These are phyloP conservation scores for Beauveria bassiana DNA, from an alignment of 2,329 filamentous ascomycete species.

Conservation along the genomic window DNA sequence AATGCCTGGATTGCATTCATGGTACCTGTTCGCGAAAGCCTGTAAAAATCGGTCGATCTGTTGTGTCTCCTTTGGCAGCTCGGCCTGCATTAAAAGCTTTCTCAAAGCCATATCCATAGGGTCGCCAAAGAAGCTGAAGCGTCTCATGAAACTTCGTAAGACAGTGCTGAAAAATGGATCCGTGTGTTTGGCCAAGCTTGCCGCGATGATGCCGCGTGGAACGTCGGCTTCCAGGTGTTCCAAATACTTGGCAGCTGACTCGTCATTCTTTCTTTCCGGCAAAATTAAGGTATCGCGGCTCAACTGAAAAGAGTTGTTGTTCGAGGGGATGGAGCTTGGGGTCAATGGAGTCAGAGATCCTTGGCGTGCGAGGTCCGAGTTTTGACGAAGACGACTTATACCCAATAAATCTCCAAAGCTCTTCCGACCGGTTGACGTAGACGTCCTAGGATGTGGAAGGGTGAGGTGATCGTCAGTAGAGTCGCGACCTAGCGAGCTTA, in stretches of 20 bases:
- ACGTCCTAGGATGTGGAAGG: slow-evolving; percentile 64
- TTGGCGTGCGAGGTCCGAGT: slow-evolving; percentile 65
- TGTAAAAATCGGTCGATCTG: slow-evolving; percentile 94
- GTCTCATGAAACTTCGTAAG: slow-evolving; percentile 88
- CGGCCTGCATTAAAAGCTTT: slow-evolving; percentile 92
- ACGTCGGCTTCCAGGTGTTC: slow-evolving; percentile 73
- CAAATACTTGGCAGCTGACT: slow-evolving; percentile 85
- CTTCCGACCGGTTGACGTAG: slow-evolving; percentile 82
- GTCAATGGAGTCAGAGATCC: slow-evolving; percentile 62
- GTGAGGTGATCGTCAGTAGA: slow-evolving; percentile 64
- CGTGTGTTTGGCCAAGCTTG: slow-evolving; percentile 74
- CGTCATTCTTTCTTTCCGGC: slow-evolving; percentile 75
- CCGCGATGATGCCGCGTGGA: slow-evolving; percentile 75
- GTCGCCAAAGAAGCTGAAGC: slow-evolving; percentile 91
- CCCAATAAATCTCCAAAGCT: slow-evolving; percentile 88
- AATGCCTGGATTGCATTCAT: slow-evolving; percentile 96
- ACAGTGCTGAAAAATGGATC: slow-evolving; percentile 79
- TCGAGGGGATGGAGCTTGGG: slow-evolving; percentile 63
- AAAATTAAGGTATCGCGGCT: slow-evolving; percentile 62
- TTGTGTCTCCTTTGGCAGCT: slow-evolving; percentile 93
- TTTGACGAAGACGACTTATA: slow-evolving; percentile 70
- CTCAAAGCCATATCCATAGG: slow-evolving; percentile 97
- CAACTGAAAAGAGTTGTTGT: slow-evolving; percentile 75
- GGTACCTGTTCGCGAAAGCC: slow-evolving; percentile 91
- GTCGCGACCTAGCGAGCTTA: slow-evolving; percentile 70